Conservation (phyloP, 192 early-diverging fungal genomes). For the Backusella westeae region DNA sequence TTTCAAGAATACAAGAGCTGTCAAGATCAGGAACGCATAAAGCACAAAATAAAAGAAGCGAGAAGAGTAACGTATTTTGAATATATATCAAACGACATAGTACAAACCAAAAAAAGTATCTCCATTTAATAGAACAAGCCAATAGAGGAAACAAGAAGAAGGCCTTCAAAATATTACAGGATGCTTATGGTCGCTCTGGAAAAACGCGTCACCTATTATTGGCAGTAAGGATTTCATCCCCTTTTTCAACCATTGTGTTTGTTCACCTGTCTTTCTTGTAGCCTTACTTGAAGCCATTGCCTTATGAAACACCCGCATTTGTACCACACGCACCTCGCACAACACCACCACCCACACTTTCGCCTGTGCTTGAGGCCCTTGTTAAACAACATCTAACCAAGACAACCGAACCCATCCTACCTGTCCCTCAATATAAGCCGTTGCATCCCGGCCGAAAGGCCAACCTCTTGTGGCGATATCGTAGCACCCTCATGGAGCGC, state of each 20-base stretch:
- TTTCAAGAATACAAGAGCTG: constrained; percentile 26
- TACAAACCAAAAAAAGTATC: constrained; percentile 6
- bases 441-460: constrained; percentile 33
- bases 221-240: constrained; percentile 12
- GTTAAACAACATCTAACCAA: background rate
- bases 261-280: background rate
- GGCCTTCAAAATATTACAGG: constrained; percentile 22
- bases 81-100: background rate
- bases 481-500: constrained; percentile 14
- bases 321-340: constrained; percentile 35
- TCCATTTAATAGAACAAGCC: constrained; percentile 30
- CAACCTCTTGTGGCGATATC: constrained; percentile 36
- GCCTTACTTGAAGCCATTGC: constrained; percentile 13
- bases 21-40: constrained; percentile 17
- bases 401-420: constrained; percentile 23
- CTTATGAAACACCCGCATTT: constrained; percentile 13
- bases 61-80: constrained; percentile 18
- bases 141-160: constrained; percentile 24
- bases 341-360: constrained; percentile 31
- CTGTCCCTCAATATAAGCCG: constrained; percentile 29
- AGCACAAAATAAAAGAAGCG: constrained; percentile 28
- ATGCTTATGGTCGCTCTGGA: constrained; percentile 33
- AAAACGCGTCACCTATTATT: constrained; percentile 28
- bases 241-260: too few relatives aligned
- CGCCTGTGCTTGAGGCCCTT: background rate